Conservation (phyloP, 495 filamentous ascomycete genomes). For the Rhypophila decipiens region DNA sequence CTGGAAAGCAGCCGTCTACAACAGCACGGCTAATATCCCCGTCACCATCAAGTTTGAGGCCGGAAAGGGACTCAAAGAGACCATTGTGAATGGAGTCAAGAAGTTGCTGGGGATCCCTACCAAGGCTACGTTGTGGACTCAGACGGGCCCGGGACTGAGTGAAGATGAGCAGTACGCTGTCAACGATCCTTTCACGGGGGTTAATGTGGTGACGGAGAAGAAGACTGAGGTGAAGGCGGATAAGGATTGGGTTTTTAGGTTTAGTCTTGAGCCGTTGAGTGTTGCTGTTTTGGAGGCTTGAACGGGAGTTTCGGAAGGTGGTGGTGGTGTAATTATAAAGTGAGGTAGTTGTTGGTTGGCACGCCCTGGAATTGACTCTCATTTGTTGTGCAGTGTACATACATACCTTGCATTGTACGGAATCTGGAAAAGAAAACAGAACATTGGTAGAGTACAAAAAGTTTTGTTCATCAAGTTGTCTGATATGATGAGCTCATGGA, state of each 20-base stretch:
- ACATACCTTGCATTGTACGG: too few relatives aligned
- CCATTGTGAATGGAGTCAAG: too few relatives aligned
- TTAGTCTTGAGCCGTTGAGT: slow-evolving; percentile 44
- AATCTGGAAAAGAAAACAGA: too few relatives aligned
- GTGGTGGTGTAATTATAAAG: neutral
- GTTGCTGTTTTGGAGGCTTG: slow-evolving; percentile 41
- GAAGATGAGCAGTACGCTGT: slow-evolving; percentile 33
- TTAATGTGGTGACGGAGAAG: slow-evolving; percentile 35
- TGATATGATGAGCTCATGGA: too few relatives aligned
- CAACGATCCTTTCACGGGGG: slow-evolving; percentile 29
- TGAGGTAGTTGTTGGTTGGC: neutral
- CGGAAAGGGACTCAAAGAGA: slow-evolving; percentile 26
- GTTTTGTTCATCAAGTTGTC: too few relatives aligned
- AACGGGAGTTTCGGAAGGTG: neutral
- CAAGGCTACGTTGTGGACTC: slow-evolving; percentile 49
- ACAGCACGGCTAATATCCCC: slow-evolving; percentile 43
- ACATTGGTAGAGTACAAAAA: too few relatives aligned
- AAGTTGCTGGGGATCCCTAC: too few relatives aligned
- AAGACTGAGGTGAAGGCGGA: slow-evolving; percentile 38
- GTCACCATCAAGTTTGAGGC: slow-evolving; percentile 52
- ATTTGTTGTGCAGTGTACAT: too few relatives aligned
- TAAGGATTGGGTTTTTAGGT: slow-evolving; percentile 39
- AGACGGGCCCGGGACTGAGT: slow-evolving; percentile 52
- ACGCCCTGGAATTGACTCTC: too few relatives aligned
- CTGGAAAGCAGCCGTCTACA: slow-evolving; percentile 64